Evolutionary conservation across 768 basidiomycete genomes (phyloP).

Genomic region (Podaxis sp.): DNA sequence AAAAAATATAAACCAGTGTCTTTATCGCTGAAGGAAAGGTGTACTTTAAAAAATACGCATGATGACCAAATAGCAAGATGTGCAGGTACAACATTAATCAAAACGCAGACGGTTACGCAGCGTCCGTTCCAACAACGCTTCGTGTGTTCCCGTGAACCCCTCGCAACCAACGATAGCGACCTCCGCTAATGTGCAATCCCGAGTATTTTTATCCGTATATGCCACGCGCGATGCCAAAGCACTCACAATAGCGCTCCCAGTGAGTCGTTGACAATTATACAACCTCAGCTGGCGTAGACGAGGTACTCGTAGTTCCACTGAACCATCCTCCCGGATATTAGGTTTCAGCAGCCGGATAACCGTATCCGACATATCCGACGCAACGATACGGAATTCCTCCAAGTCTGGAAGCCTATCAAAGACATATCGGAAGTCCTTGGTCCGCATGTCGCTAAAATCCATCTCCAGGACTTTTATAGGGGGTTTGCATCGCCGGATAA

Average conservation of each 20-base stretch:
- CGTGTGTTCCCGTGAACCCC: constrained; percentile 22
- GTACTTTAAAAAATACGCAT: background rate
- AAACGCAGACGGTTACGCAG: constrained; percentile 10
- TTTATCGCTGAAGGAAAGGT: background rate
- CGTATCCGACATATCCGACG: constrained; percentile 78
- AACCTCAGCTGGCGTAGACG: constrained; percentile 51
- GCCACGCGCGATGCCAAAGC: constrained; percentile 48
- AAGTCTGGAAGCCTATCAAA: constrained; percentile 57
- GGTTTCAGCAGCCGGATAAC: constrained; percentile 64
- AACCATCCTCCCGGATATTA: constrained; percentile 15
- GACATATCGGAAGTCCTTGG: constrained; percentile 73
- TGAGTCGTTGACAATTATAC: constrained; percentile 62
- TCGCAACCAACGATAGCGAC: constrained; percentile 42
- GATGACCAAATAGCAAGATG: background rate
- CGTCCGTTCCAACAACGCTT: constrained; percentile 2
- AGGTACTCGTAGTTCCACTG: constrained; percentile 50
- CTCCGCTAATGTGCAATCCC: constrained; percentile 28
- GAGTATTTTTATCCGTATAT: constrained; percentile 33
- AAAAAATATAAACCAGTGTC: background rate
- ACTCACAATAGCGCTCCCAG: constrained; percentile 56
- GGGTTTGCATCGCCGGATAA: constrained; percentile 61
- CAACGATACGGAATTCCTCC: constrained; percentile 70
- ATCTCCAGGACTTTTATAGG: constrained; percentile 68
- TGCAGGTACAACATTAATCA: background rate
- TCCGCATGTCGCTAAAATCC: constrained; percentile 83